Percentiles rank a stretch among this genome's conserved stretches.
These are phyloP conservation scores for Arthrobotrys musiformis DNA, from an alignment of 2,329 filamentous ascomycete species.

Conservation along the genomic window DNA sequence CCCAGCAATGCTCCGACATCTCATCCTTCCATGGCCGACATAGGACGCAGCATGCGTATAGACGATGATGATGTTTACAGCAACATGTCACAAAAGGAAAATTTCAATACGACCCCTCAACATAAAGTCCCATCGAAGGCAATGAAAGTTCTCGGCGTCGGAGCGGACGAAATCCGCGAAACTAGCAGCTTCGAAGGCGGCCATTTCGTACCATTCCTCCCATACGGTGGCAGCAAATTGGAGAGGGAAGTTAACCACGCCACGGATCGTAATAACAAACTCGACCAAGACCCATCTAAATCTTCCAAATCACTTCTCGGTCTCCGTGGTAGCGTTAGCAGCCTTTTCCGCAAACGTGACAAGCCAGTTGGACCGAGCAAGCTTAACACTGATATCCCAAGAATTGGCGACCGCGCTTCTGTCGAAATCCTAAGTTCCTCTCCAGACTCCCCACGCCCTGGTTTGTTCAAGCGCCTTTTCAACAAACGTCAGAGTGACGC, in stretches of 20 bases:
- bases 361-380: background rate
- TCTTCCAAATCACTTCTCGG: background rate
- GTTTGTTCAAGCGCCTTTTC: constrained; percentile 36
- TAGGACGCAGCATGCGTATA: background rate
- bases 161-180: background rate
- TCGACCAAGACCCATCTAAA: constrained; percentile 3
- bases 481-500: constrained; percentile 20
- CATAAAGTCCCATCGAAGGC: background rate
- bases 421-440: background rate
- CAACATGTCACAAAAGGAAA: background rate
- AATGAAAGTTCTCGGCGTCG: constrained; percentile 31
- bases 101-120: background rate
- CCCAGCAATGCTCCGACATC: background rate
- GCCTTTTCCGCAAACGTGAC: constrained; percentile 7
- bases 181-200: constrained; percentile 6
- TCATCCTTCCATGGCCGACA: constrained; percentile 12
- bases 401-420: background rate
- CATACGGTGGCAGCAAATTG: constrained; percentile 2
- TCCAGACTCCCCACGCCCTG: constrained; percentile 9
- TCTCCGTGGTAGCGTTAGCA: constrained; percentile 5
- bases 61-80: constrained; percentile 5
- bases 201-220: background rate
- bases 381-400: background rate
- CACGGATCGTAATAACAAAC: background rate
- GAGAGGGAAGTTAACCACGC: constrained; percentile 22